Evolutionary conservation across 805 yeast species (phyloP).

Genomic region (Yamadazyma tumulicola): DNA sequence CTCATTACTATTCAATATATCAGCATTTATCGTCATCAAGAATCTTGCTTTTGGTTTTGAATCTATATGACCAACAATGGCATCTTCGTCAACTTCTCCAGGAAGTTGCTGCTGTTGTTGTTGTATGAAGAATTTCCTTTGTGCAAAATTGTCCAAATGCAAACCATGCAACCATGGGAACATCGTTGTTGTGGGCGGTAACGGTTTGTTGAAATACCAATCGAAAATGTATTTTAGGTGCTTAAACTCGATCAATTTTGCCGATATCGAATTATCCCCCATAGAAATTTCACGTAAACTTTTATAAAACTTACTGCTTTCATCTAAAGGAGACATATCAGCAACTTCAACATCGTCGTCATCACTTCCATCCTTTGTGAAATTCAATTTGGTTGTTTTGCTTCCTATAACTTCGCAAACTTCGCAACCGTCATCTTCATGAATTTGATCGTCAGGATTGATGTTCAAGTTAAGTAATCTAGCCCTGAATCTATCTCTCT

Average conservation of each 20-base stretch:
- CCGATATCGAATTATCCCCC: background rate
- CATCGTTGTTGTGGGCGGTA: constrained; percentile 63
- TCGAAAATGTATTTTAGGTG: constrained; percentile 21
- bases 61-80: background rate
- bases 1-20: constrained; percentile 5
- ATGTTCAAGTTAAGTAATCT: constrained; percentile 32
- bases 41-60: constrained; percentile 25
- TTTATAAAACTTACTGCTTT: constrained; percentile 1
- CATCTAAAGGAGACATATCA: constrained; percentile 7
- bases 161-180: constrained; percentile 93
- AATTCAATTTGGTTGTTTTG: constrained; percentile 37
- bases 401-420: constrained; percentile 33
- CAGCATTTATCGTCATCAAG: constrained; percentile 33
- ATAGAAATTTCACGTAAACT: background rate
- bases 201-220: constrained; percentile 36
- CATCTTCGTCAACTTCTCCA: background rate
- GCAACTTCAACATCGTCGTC: background rate
- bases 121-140: constrained; percentile 41
- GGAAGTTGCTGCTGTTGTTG: constrained; percentile 20
- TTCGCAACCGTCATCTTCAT: constrained; percentile 20
- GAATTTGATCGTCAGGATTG: constrained; percentile 6
- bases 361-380: too few species aligned
- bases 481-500: constrained; percentile 41
- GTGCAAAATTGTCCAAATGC: constrained; percentile 53
- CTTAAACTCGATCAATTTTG: constrained; percentile 13